Conservation (phyloP, 768 basidiomycete genomes). For the Trametes cingulata region DNA sequence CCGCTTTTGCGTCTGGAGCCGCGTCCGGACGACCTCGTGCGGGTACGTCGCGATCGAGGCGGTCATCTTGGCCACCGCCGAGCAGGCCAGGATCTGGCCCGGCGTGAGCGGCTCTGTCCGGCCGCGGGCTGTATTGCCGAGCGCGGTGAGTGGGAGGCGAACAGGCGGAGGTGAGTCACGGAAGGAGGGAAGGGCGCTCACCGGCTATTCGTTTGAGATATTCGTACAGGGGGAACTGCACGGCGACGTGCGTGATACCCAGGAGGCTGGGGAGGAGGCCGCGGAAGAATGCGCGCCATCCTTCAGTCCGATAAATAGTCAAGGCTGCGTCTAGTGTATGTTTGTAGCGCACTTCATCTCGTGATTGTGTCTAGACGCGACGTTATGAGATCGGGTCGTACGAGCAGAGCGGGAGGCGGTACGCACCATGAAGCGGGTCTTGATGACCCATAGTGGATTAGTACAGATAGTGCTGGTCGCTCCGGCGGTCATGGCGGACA, state of each 20-base stretch:
- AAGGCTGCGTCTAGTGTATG: conserved; percentile 89
- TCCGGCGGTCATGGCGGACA: conserved; percentile 95
- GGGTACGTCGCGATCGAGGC: conserved; percentile 96
- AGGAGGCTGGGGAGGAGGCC: conserved; percentile 91
- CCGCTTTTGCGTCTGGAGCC: conserved; percentile 82
- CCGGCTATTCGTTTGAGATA: conserved; percentile 84
- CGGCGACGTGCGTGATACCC: conserved; percentile 92
- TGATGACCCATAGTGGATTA: conserved; percentile 98
- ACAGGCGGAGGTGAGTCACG: not conserved
- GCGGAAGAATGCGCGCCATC: conserved; percentile 86
- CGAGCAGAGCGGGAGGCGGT: conserved; percentile 11
- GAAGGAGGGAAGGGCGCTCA: conserved; percentile 46
- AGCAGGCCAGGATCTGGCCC: conserved; percentile 78
- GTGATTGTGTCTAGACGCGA: conserved; percentile 71
- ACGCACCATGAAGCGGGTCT: conserved; percentile 96
- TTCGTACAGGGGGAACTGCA: conserved; percentile 97
- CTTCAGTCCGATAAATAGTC: conserved; percentile 91
- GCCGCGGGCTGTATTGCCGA: conserved; percentile 45
- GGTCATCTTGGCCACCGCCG: conserved; percentile 93
- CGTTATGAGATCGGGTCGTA: not conserved
- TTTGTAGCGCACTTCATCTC: conserved; percentile 75
- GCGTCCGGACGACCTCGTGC: conserved; percentile 98
- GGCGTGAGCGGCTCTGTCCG: conserved; percentile 48
- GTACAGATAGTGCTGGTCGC: conserved; percentile 92
- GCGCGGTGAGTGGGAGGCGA: conserved; percentile 2